Conservation (phyloP, 805 yeast species). For the Saccharomyces kudriavzevii region DNA sequence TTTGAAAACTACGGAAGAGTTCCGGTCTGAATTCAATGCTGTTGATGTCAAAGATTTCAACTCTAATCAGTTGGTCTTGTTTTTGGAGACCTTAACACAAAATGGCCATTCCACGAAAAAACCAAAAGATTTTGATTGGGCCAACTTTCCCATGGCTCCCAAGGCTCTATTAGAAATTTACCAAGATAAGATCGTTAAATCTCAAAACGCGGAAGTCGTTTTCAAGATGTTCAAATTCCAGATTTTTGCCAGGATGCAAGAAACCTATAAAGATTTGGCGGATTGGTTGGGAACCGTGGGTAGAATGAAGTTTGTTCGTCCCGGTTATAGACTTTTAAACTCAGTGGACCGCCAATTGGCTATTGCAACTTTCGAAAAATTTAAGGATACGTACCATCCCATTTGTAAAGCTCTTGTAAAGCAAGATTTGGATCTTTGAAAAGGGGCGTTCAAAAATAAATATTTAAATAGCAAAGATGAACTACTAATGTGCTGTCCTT, state of each 20-base stretch:
- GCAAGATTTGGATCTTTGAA: constrained; percentile 56
- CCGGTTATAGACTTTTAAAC: constrained; percentile 64
- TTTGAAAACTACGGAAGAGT: constrained; percentile 10
- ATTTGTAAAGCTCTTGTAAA: constrained; percentile 76
- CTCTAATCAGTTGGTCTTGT: constrained; percentile 72
- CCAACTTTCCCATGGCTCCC: constrained; percentile 28
- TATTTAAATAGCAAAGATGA: background rate
- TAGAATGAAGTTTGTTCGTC: constrained; percentile 89
- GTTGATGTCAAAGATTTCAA: constrained; percentile 51
- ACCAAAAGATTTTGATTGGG: constrained; percentile 29
- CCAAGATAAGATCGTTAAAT: constrained; percentile 36
- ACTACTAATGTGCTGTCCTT: background rate
- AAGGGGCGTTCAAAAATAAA: background rate
- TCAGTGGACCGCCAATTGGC: constrained; percentile 62
- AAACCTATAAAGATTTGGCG: constrained; percentile 48
- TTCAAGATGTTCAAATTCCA: constrained; percentile 71
- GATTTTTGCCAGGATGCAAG: constrained; percentile 42
- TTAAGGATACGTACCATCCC: constrained; percentile 65
- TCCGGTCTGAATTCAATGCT: constrained; percentile 33
- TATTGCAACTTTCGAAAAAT: constrained; percentile 50
- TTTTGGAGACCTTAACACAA: constrained; percentile 60
- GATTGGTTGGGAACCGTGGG: constrained; percentile 88
- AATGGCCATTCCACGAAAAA: constrained; percentile 17
- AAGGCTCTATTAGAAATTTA: constrained; percentile 34
- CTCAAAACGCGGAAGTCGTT: constrained; percentile 72